phyloP scores from a whole-genome alignment of 2,329 filamentous ascomycete species.

The Sporothrix globosa region DNA sequence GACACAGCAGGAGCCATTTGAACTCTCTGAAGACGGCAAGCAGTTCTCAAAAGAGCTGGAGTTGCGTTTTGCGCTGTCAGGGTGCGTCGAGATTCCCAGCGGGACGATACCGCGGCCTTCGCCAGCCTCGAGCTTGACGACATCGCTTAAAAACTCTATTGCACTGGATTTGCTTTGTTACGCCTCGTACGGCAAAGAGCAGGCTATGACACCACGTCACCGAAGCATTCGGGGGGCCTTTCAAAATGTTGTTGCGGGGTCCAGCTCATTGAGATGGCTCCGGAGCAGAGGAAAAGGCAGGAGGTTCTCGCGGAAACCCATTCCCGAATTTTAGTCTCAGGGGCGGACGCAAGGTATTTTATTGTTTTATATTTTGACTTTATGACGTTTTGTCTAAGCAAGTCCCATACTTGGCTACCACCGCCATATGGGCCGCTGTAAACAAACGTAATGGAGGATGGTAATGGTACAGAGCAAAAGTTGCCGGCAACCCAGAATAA shows the following conservation, averaged over 20 bases:
- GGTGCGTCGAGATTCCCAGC: background rate
- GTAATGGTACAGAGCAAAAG: background rate
- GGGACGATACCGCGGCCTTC: background rate
- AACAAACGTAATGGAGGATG: too few species aligned
- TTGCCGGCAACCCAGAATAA: background rate
- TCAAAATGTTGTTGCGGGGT: background rate
- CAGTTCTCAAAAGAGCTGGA: constrained; percentile 12
- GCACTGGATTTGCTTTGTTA: background rate
- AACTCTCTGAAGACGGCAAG: constrained; percentile 11
- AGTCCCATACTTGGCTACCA: background rate
- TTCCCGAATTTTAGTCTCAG: background rate
- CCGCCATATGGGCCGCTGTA: background rate
- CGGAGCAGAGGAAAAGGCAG: background rate
- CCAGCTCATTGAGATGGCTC: constrained; percentile 15
- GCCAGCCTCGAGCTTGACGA: background rate
- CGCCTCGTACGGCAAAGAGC: background rate
- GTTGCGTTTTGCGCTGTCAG: background rate
- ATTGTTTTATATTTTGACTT: background rate
- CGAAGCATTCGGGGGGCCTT: constrained; percentile 11
- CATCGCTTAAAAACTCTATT: background rate
- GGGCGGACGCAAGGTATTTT: background rate
- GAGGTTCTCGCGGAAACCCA: constrained; percentile 6
- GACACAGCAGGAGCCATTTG: background rate
- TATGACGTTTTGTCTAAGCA: background rate
- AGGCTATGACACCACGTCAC: background rate